Conservation (phyloP, 2,329 filamentous ascomycete species). For the Tolypocladium cylindrosporum region DNA sequence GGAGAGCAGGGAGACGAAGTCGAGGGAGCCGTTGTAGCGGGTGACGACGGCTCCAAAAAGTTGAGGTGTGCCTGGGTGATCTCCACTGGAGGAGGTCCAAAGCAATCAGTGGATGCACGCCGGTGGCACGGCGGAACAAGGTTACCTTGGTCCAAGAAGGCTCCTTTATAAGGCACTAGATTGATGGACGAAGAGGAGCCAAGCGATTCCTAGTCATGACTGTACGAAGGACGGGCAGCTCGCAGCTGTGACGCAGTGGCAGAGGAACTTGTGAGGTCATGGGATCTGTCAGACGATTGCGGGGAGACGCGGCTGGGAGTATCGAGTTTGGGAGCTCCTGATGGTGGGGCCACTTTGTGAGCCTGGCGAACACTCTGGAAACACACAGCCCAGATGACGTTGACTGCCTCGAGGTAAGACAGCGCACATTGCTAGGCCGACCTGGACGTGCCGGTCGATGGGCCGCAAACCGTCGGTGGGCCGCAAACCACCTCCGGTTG, state of each 20-base stretch:
- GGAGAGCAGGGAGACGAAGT: background rate
- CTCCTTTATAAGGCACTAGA: background rate
- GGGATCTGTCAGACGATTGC: background rate
- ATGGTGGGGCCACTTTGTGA: background rate
- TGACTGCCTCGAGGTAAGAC: too few species aligned
- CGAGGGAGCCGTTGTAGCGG: background rate
- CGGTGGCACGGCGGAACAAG: background rate
- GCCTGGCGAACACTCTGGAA: too few species aligned
- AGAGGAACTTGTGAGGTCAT: background rate
- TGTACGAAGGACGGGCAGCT: background rate
- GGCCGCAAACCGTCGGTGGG: too few species aligned
- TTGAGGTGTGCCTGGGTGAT: background rate
- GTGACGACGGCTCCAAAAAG: background rate
- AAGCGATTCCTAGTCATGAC: background rate
- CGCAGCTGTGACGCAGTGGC: background rate
- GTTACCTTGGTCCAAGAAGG: background rate
- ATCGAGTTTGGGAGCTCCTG: background rate
- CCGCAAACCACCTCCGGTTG: too few species aligned
- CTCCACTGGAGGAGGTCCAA: too few species aligned
- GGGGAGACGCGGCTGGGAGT: background rate
- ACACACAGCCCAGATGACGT: too few species aligned
- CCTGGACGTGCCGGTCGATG: too few species aligned
- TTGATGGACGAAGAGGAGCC: background rate
- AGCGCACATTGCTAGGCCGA: too few species aligned
- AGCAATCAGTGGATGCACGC: background rate